Conservation (phyloP, 2,329 filamentous ascomycete species). For the Lecanoromycetidae sp. region DNA sequence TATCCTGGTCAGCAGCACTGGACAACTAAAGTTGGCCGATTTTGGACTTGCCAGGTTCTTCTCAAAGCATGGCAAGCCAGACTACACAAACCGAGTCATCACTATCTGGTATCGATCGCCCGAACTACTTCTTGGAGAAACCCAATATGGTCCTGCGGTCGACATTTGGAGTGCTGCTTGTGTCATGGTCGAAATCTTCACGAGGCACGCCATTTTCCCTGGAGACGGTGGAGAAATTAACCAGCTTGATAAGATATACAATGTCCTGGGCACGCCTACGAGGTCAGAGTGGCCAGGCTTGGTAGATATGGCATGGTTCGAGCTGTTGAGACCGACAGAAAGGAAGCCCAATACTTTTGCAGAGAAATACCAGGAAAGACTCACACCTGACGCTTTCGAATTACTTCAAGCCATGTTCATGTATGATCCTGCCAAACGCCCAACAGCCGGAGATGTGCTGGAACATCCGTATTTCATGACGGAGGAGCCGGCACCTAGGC, state of each 20-base stretch:
- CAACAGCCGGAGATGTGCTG: slow-evolving; percentile 71
- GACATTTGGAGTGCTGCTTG: slow-evolving; percentile 97
- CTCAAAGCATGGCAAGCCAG: slow-evolving; percentile 76
- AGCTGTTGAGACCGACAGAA: slow-evolving; percentile 69
- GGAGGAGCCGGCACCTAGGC: slow-evolving; percentile 65
- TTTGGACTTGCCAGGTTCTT: slow-evolving; percentile 96
- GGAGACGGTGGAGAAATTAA: slow-evolving; percentile 93
- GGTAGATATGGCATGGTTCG: slow-evolving; percentile 94
- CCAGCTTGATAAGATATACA: slow-evolving; percentile 94
- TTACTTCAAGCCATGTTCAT: slow-evolving; percentile 73
- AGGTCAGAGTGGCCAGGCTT: slow-evolving; percentile 76
- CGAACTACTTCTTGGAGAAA: slow-evolving; percentile 81
- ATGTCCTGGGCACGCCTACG: slow-evolving; percentile 77
- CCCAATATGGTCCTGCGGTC: slow-evolving; percentile 76
- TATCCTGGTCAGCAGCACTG: slow-evolving; percentile 82
- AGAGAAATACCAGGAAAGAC: slow-evolving; percentile 64
- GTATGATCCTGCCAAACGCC: slow-evolving; percentile 75
- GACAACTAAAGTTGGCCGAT: slow-evolving; percentile 83
- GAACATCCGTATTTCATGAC: slow-evolving; percentile 76
- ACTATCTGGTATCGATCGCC: slow-evolving; percentile 96
- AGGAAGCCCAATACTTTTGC: slow-evolving; percentile 64
- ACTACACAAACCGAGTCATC: slow-evolving; percentile 97
- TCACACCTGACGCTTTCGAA: slow-evolving; percentile 72
- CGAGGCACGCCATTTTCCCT: slow-evolving; percentile 82
- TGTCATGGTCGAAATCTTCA: slow-evolving; percentile 94